Evolutionary conservation across 148 eudicot genomes (phyloP), one percentile per base, ranked within the genome.

Genomic region (Heliosperma pusillum): DNA sequence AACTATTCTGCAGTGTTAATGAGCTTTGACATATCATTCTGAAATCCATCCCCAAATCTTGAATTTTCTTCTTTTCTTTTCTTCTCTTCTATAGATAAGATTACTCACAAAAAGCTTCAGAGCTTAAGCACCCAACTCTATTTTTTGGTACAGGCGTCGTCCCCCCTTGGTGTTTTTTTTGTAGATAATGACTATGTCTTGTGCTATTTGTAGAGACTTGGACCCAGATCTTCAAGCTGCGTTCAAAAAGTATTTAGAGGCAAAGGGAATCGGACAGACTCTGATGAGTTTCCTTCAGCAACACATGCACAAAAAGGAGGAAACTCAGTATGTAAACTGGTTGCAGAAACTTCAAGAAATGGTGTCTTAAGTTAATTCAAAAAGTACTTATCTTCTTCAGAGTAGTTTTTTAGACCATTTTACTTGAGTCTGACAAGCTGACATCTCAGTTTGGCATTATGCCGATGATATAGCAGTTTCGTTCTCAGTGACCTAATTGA

Each of bases 271-370:
- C 19, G 79, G 83, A 24, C 76, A 86, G 74, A 79, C 76, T 77
- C 40, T 93, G 16, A 66, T 82, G 50, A 81, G 78, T 73, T 89
- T 84, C 79, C 87, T 93, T 75, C 79, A 88, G 36, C 75, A 55
- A 77, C 86, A 91, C 79, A 70, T 93, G 66, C 97, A 93, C 80
- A 85, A 80, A 58, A 91, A 88, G 84, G 98, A 93, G 88, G 89
- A 89, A 77, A 81, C 73, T 55, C 94, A 91, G 80, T 93, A 93
- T 26, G 75, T 88, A 25, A 84, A 77, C 73, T 93, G 98, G 98
- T 80, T 93, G 76, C 89, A 78, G 70, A 93, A 83, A 67, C 82
- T 93, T 63, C 81, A 85, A 80, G 78, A 72, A 29, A 69, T 74
- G 76, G 69, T 86, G 71, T 75, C 79, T 42, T 26, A 45, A 69